Evolutionary conservation across 2,329 filamentous ascomycete species (phyloP).

Genomic region (Hypoxylon sp.): DNA sequence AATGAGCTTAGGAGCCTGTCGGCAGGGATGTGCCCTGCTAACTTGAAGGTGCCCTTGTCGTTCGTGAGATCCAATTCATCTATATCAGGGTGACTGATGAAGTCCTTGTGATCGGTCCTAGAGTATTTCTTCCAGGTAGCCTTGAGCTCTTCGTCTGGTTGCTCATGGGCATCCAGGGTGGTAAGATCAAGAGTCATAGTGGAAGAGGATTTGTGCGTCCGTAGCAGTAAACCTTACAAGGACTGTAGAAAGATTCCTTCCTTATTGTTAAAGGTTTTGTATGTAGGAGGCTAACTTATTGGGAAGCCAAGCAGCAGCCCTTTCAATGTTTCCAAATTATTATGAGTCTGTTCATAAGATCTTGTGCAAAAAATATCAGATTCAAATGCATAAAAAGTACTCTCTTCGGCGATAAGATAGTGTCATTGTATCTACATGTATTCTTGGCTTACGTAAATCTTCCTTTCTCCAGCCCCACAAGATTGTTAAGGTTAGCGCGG

Average conservation of each 20-base stretch:
- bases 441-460: neutral
- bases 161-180: conserved; percentile 81
- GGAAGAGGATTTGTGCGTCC: neutral
- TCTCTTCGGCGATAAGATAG: conserved; percentile 26
- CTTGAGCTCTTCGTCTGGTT: conserved; percentile 79
- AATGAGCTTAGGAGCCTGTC: conserved; percentile 63
- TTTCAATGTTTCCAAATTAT: neutral
- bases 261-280: neutral
- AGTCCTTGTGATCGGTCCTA: conserved; percentile 67
- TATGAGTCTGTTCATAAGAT: neutral
- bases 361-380: conserved; percentile 2
- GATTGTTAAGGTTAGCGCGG: conserved; percentile 1
- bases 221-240: neutral
- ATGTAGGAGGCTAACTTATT: neutral
- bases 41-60: conserved; percentile 61
- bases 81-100: conserved; percentile 69
- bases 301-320: neutral
- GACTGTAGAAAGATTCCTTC: neutral
- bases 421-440: neutral
- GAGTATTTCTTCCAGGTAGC: conserved; percentile 82
- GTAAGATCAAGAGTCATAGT: conserved; percentile 61
- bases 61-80: conserved; percentile 64
- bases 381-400: conserved; percentile 11
- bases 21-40: conserved; percentile 61
- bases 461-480: neutral